Evolutionary conservation across 768 basidiomycete genomes (phyloP).

Genomic region (Podaxis sp.): DNA sequence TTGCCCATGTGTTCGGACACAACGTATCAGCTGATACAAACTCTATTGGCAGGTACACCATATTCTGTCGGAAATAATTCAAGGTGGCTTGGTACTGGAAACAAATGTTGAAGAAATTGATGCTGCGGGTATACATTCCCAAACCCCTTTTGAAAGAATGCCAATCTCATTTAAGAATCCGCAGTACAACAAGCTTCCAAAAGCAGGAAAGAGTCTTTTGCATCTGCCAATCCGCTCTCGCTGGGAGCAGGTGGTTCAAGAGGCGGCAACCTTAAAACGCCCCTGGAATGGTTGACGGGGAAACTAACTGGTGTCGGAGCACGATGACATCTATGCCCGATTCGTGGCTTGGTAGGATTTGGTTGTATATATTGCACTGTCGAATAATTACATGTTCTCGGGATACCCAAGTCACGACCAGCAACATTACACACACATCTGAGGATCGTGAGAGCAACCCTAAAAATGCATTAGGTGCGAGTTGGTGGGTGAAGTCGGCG

Average conservation of each 20-base stretch:
- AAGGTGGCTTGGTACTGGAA: constrained; percentile 94
- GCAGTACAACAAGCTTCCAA: constrained; percentile 68
- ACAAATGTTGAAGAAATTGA: constrained; percentile 89
- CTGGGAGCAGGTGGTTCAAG: constrained; percentile 63
- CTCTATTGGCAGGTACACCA: constrained; percentile 70
- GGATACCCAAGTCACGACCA: not conserved
- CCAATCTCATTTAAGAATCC: constrained; percentile 7
- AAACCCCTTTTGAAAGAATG: constrained; percentile 10
- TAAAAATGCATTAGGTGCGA: not conserved
- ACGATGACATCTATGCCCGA: not conserved
- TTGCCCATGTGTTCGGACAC: not conserved
- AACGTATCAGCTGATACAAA: not conserved
- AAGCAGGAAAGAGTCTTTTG: constrained; percentile 72
- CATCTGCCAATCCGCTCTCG: constrained; percentile 79
- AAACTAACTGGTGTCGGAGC: constrained; percentile 66
- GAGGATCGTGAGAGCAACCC: not conserved
- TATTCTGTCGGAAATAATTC: constrained; percentile 92
- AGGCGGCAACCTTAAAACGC: constrained; percentile 59
- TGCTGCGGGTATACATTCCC: constrained; percentile 47
- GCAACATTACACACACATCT: not conserved
- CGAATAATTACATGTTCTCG: not conserved
- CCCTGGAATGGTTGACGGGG: constrained; percentile 75
- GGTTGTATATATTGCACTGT: not conserved
- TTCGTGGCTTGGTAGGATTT: not conserved
- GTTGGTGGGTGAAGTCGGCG: not conserved